Conservation (phyloP, 2,329 filamentous ascomycete species). For the Capronia coronata region DNA sequence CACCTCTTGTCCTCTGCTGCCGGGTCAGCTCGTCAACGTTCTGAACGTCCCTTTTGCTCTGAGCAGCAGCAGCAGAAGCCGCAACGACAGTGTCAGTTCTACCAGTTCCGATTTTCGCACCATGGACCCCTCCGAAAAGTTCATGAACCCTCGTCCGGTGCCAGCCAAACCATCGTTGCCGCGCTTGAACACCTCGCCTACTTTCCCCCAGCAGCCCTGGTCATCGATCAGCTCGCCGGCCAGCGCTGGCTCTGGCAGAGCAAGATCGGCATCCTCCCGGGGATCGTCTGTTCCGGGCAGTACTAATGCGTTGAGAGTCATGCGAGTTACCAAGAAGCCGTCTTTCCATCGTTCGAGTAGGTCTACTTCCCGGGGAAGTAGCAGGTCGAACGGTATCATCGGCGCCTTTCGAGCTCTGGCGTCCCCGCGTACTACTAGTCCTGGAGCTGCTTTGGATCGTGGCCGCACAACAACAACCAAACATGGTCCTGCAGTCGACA, state of each 20-base stretch:
- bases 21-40: slow-evolving; percentile 80
- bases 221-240: slow-evolving; percentile 24
- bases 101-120: slow-evolving; percentile 58
- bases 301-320: slow-evolving; percentile 23
- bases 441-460: slow-evolving; percentile 8
- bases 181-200: slow-evolving; percentile 42
- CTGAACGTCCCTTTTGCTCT: slow-evolving; percentile 70
- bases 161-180: slow-evolving; percentile 42
- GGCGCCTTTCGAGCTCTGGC: slow-evolving; percentile 36
- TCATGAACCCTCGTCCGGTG: slow-evolving; percentile 59
- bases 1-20: slow-evolving; percentile 73
- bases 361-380: slow-evolving; percentile 33
- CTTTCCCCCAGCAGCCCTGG: slow-evolving; percentile 16
- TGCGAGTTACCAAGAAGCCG: slow-evolving; percentile 27
- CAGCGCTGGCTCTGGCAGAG: slow-evolving; percentile 20
- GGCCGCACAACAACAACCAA: slow-evolving; percentile 4
- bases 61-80: slow-evolving; percentile 44
- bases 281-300: slow-evolving; percentile 16
- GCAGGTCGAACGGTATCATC: slow-evolving; percentile 34
- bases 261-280: slow-evolving; percentile 26
- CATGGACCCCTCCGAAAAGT: slow-evolving; percentile 72
- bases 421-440: slow-evolving; percentile 19
- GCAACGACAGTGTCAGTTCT: slow-evolving; percentile 61
- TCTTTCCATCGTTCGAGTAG: slow-evolving; percentile 29
- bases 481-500: not conserved